Percentiles rank a stretch among this genome's conserved stretches.
phyloP scores from a whole-genome alignment of 306 rosid species.

The Gastrolobium villosum region DNA sequence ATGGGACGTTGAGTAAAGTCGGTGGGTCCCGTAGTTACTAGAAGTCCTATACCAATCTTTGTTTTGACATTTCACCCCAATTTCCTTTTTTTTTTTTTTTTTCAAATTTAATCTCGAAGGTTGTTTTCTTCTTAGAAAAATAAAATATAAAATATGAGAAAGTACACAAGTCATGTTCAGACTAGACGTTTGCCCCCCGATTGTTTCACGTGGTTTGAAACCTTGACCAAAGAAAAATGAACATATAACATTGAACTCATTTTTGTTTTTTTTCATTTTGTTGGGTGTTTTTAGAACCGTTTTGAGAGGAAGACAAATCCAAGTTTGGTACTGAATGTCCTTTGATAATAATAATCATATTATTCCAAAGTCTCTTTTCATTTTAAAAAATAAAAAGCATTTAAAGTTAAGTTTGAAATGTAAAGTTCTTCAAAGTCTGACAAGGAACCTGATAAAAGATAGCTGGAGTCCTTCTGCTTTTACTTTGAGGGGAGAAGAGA shows the following conservation, averaged over 20 bases:
- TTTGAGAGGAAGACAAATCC: conserved; percentile 39
- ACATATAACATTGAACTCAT: background rate
- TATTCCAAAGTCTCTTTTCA: background rate
- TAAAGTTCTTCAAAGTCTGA: conserved; percentile 48
- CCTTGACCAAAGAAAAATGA: conserved; percentile 39
- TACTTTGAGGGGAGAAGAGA: background rate
- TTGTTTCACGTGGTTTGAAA: conserved; percentile 51
- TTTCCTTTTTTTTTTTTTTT: background rate
- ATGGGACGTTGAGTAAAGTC: background rate
- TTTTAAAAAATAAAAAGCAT: conserved; percentile 14
- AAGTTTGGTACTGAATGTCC: conserved; percentile 45
- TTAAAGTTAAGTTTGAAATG: conserved; percentile 44
- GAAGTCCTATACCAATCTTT: conserved; percentile 34
- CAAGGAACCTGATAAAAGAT: background rate
- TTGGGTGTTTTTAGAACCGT: conserved; percentile 11
- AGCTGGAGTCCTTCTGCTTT: background rate
- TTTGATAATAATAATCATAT: background rate
- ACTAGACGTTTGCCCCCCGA: background rate
- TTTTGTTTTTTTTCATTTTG: background rate
- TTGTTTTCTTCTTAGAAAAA: background rate
- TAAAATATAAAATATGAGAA: background rate
- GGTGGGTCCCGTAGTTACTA: conserved; percentile 32
- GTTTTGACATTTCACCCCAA: conserved; percentile 32
- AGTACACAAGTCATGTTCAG: background rate
- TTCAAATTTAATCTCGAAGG: background rate